Evolutionary conservation across 2,329 filamentous ascomycete species (phyloP).

Genomic region (Pseudocercospora macadamiae): DNA sequence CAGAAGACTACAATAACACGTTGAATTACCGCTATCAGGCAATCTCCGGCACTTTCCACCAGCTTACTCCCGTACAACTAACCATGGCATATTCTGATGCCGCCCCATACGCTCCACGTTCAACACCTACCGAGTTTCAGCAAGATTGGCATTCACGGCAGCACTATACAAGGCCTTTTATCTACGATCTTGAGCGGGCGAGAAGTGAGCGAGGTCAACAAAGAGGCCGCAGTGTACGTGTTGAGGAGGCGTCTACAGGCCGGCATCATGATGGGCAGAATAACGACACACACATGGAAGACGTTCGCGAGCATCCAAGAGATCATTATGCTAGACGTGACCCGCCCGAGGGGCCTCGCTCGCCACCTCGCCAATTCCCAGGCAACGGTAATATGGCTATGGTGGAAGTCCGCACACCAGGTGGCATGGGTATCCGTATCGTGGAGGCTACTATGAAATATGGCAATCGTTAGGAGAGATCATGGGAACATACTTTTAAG

Average conservation of each 20-base stretch:
- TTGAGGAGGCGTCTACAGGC: no score
- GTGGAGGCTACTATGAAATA: neutral
- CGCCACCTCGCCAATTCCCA: neutral
- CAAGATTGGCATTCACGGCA: slow-evolving; percentile 10
- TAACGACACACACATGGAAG: neutral
- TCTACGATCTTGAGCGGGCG: neutral
- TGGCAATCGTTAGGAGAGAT: neutral
- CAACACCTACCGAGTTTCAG: neutral
- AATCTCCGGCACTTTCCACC: neutral
- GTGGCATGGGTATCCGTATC: neutral
- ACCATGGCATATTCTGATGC: neutral
- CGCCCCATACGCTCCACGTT: neutral
- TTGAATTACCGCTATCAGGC: neutral
- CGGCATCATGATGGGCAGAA: no score
- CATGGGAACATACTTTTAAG: neutral
- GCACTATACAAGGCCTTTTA: neutral
- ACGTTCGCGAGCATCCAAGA: neutral
- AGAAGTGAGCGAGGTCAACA: neutral
- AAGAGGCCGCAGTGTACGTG: neutral
- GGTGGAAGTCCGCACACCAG: neutral
- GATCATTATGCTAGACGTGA: neutral
- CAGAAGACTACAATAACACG: neutral
- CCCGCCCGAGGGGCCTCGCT: neutral
- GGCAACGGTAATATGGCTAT: neutral
- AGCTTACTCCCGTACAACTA: slow-evolving; percentile 3